These are phyloP conservation scores for Phytopythium kandeliae DNA, from an alignment of 352 stramenopile species.

Conservation along the genomic window DNA sequence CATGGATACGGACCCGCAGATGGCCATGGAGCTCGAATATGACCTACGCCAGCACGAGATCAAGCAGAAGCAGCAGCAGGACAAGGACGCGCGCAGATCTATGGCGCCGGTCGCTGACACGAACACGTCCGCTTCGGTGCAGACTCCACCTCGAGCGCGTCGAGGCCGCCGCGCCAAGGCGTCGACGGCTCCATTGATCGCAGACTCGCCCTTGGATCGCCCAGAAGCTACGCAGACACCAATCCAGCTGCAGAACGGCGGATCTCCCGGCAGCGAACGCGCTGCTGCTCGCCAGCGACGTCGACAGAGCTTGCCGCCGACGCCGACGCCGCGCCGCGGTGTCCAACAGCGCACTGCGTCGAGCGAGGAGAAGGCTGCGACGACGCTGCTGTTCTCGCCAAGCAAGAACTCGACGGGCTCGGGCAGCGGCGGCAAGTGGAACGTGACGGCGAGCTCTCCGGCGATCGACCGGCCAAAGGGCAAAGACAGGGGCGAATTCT, in stretches of 20 bases:
- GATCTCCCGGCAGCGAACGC: constrained; percentile 17
- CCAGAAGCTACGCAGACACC: constrained; percentile 33
- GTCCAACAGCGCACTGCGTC: constrained; percentile 27
- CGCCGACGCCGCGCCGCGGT: constrained; percentile 32
- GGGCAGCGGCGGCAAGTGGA: constrained; percentile 27
- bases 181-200: not conserved
- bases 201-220: constrained; percentile 1
- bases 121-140: not conserved
- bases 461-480: constrained; percentile 21
- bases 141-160: not conserved
- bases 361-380: constrained; percentile 23
- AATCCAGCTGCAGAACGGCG: constrained; percentile 23
- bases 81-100: constrained; percentile 16
- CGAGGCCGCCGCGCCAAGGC: not conserved
- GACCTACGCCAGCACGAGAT: constrained; percentile 83
- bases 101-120: not conserved
- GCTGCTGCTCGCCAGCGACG: constrained; percentile 15
- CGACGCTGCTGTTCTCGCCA: constrained; percentile 56
- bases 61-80: constrained; percentile 41
- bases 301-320: constrained; percentile 39
- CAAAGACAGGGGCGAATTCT: not conserved
- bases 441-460: constrained; percentile 55
- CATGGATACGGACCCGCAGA: constrained; percentile 89
- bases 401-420: constrained; percentile 19
- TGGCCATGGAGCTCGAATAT: constrained; percentile 96